Percentiles rank a stretch among this genome's conserved stretches.
phyloP scores from a whole-genome alignment of 2,329 filamentous ascomycete genomes.

The Cordyceps tenuipes region DNA sequence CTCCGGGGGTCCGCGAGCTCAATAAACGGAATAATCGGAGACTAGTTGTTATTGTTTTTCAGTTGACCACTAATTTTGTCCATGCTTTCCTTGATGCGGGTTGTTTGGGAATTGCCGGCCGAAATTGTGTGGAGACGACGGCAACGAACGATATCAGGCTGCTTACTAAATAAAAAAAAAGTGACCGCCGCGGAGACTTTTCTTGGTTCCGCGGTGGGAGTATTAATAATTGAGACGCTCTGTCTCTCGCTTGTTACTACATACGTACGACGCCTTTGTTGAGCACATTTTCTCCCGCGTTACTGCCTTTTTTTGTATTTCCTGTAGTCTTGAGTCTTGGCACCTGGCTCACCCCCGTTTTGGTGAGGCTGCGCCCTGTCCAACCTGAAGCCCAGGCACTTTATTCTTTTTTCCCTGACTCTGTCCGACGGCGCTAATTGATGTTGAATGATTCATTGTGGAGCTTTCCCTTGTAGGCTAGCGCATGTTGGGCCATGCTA shows the following conservation, averaged over 20 bases:
- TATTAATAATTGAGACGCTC: neutral
- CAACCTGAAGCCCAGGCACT: neutral
- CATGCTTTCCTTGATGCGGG: neutral
- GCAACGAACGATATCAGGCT: neutral
- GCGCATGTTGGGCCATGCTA: neutral
- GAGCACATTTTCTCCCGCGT: neutral
- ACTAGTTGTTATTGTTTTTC: neutral
- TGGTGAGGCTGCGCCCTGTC: neutral
- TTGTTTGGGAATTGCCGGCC: neutral
- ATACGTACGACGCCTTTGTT: neutral
- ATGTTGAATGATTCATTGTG: constrained; percentile 11
- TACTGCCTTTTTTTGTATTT: neutral
- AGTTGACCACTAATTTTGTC: neutral
- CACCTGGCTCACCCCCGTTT: neutral
- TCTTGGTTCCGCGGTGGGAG: neutral
- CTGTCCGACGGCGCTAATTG: neutral
- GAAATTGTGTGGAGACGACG: neutral
- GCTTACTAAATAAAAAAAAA: neutral
- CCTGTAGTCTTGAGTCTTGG: neutral
- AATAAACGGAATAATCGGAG: neutral
- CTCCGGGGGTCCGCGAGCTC: constrained; percentile 2
- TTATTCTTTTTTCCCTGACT: too few relatives aligned
- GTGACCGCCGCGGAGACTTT: neutral
- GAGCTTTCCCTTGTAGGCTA: neutral
- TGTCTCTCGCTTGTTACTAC: neutral